phyloP scores from a whole-genome alignment of 148 eudicot genomes.

The Nepenthes gracilis region DNA sequence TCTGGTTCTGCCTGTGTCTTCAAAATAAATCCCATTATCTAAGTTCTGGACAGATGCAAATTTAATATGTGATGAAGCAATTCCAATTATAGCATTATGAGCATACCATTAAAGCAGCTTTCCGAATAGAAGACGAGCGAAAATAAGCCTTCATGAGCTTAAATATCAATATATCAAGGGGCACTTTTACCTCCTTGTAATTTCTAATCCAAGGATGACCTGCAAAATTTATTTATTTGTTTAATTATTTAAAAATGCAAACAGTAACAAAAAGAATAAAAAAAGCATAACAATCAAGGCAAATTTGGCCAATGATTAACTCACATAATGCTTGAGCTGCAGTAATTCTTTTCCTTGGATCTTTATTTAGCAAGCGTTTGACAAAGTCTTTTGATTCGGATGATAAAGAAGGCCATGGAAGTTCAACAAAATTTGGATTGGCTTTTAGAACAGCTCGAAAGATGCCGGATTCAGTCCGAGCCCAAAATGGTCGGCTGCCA shows the following conservation, averaged over 20 bases:
- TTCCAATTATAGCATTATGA: not conserved
- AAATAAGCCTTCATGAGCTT: constrained; percentile 69
- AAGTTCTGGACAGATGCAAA: not conserved
- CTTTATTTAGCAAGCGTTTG: constrained; percentile 33
- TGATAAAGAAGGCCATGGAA: constrained; percentile 41
- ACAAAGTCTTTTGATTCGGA: constrained; percentile 38
- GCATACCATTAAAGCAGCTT: constrained; percentile 79
- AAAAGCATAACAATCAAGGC: not conserved
- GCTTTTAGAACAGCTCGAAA: constrained; percentile 39
- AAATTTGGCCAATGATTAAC: constrained; percentile 3
- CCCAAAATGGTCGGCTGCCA: constrained; percentile 53
- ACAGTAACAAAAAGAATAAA: not conserved
- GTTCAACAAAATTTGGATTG: constrained; percentile 38
- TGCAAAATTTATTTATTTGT: constrained; percentile 10
- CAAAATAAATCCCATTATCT: not conserved
- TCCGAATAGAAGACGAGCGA: constrained; percentile 78
- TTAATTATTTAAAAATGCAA: not conserved
- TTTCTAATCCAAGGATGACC: constrained; percentile 91
- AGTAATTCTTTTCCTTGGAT: constrained; percentile 32
- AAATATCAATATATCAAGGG: constrained; percentile 62
- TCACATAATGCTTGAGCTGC: constrained; percentile 41
- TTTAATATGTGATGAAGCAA: not conserved
- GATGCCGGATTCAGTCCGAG: constrained; percentile 45
- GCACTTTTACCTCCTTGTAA: constrained; percentile 41
- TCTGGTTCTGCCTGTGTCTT: no score